Evolutionary conservation across 164 flowering plant species (phyloP).

Genomic region (Nymphaea thermarum): DNA sequence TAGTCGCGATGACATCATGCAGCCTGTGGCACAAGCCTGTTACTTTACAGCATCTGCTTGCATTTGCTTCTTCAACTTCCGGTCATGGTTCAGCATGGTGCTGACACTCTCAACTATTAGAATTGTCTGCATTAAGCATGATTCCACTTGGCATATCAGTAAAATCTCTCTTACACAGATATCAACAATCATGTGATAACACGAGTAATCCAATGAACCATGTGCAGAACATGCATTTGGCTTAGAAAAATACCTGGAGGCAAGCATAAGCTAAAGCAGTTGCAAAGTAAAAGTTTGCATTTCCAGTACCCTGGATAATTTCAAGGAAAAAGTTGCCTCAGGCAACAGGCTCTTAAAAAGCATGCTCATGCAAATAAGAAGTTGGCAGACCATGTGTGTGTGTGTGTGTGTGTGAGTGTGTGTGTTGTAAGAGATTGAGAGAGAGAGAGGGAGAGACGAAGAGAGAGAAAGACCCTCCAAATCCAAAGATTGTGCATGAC

Average conservation of each 20-base stretch:
- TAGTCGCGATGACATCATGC: background rate
- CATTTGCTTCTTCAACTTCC: constrained; percentile 42
- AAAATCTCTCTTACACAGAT: no score
- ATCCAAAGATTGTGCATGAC: constrained; percentile 99
- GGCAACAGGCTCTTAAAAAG: background rate
- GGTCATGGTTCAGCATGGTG: constrained; percentile 76
- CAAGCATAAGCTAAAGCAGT: constrained; percentile 89
- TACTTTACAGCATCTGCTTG: background rate
- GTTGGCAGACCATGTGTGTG: no score
- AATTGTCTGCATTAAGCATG: constrained; percentile 45
- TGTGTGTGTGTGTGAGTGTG: no score
- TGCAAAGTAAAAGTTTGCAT: constrained; percentile 93
- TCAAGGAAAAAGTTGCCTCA: background rate
- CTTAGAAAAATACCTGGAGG: constrained; percentile 51
- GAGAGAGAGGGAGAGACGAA: constrained; percentile 8
- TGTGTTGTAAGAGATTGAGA: background rate
- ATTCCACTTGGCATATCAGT: background rate
- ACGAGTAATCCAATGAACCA: background rate
- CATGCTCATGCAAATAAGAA: no score
- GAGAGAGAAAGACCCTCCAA: constrained; percentile 72
- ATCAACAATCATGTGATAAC: background rate
- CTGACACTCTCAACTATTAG: constrained; percentile 82
- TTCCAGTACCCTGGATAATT: constrained; percentile 83
- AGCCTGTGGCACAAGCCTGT: background rate
- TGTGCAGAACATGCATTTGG: background rate